Conservation (phyloP, 2,329 filamentous ascomycete species). For the Verticillium tricorpus region DNA sequence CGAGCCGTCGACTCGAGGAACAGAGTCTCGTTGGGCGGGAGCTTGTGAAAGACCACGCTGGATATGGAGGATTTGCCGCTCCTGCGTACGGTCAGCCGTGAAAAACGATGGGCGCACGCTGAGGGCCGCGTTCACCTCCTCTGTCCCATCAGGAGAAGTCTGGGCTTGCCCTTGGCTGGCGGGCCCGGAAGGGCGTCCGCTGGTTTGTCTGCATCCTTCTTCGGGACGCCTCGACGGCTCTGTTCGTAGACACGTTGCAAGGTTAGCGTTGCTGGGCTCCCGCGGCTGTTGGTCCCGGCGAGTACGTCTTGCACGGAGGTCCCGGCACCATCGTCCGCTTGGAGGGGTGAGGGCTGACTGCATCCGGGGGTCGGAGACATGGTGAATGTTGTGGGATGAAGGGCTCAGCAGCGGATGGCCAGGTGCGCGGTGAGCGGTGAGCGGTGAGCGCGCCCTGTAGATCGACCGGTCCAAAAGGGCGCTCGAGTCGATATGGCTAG, state of each 20-base stretch:
- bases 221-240: constrained; percentile 49
- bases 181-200: constrained; percentile 39
- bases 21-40: constrained; percentile 90
- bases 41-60: constrained; percentile 98
- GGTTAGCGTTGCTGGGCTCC: constrained; percentile 58
- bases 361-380: constrained; percentile 3
- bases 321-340: constrained; percentile 10
- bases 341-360: constrained; percentile 9
- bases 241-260: constrained; percentile 59
- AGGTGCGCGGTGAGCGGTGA: neutral
- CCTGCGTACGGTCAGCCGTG: constrained; percentile 40
- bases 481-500: neutral
- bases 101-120: neutral
- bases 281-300: constrained; percentile 28
- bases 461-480: neutral
- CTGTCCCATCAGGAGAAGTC: constrained; percentile 90
- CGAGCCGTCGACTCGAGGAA: constrained; percentile 93
- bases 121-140: constrained; percentile 60
- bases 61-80: constrained; percentile 98
- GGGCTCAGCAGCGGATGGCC: neutral
- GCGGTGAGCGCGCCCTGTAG: neutral
- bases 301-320: constrained; percentile 18
- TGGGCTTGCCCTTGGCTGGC: constrained; percentile 66
- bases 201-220: constrained; percentile 38
- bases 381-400: neutral